Evolutionary conservation across 306 rosid genomes (phyloP), one percentile per base, ranked within the genome.

Genomic region (Vachellia collinsii): DNA sequence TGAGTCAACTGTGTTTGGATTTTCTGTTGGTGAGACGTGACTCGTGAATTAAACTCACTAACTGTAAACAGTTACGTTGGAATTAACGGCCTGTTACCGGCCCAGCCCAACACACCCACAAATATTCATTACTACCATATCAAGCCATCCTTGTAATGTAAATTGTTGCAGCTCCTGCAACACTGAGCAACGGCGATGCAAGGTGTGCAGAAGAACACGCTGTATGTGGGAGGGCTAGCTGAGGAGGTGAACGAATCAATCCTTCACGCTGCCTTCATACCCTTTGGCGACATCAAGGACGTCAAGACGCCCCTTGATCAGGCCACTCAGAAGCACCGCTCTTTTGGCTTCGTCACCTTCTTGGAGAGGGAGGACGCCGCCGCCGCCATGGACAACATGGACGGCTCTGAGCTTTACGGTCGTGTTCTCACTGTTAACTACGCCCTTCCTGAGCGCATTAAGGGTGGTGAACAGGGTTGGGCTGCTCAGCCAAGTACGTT

Each of bases 391-490:
- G 99, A 95, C 70, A 93, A 95, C 82, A 91, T 95, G 97, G 99
- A 95, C 74, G 99, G 98, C 6, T 94, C 99, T 2, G 98, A 95
- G 77, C 99, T 95, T 68, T 95, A 93, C 53, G 99, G 99, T 25
- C 97, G 99, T 4, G 99, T 95, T 0, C 97, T 95, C 80, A 95
- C 99, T 47, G 99, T 93, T 80, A 94, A 94, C 39, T 94, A 95
- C 43, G 99, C 99, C 64, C 92, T 91, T 46, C 98, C 98, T 6
- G 99, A 93, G 81, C 65, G 67, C 6, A 95, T 95, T 68, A 95
- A 95, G 95, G 99, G 99, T 53, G 99, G 97, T 43, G 99, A 95
- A 79, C 97, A 90, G 70, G 99, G 99, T 17, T 95, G 97, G 99
- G 99, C 99, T 48, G 99, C 99, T 6, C 99, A 95, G 77, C 98